Evolutionary conservation across 2,329 filamentous ascomycete species (phyloP).

Genomic region (Whalleya microplaca): DNA sequence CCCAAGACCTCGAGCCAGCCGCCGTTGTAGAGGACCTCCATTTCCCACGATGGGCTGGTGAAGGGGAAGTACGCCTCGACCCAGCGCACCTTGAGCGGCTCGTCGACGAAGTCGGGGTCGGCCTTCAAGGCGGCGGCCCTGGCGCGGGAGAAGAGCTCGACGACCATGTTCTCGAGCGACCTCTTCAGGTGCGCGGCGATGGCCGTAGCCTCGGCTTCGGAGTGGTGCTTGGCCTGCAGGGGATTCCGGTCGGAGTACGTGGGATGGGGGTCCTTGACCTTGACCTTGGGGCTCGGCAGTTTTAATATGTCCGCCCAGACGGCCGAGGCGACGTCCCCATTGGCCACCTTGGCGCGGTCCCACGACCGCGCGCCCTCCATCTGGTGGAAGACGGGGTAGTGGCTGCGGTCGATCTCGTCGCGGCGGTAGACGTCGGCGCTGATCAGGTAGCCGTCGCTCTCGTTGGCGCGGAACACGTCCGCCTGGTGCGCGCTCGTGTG

Average conservation of each 20-base stretch:
- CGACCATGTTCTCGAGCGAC: constrained; percentile 85
- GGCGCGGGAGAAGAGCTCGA: constrained; percentile 83
- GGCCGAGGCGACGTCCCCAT: constrained; percentile 62
- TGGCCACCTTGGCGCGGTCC: constrained; percentile 68
- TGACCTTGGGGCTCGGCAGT: constrained; percentile 74
- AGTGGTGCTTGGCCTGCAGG: constrained; percentile 73
- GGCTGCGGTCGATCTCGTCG: constrained; percentile 91
- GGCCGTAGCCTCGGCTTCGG: constrained; percentile 76
- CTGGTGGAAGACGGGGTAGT: constrained; percentile 98
- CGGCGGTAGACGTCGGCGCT: constrained; percentile 93
- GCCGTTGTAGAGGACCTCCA: constrained; percentile 92
- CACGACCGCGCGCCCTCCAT: constrained; percentile 95
- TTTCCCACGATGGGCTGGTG: constrained; percentile 92
- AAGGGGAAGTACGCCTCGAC: constrained; percentile 98
- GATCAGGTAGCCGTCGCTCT: constrained; percentile 82
- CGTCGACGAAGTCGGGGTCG: constrained; percentile 56
- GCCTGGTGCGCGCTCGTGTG: constrained; percentile 95
- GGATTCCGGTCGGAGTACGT: constrained; percentile 81
- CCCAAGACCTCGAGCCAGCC: constrained; percentile 96
- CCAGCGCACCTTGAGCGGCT: constrained; percentile 87
- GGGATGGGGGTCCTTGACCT: constrained; percentile 83
- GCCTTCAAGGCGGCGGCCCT: constrained; percentile 63
- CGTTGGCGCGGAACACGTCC: constrained; percentile 74
- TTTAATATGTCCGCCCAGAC: constrained; percentile 72
- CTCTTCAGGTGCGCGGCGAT: constrained; percentile 85